Evolutionary conservation across 345 rosid genomes (phyloP), one percentile per base, ranked within the genome.

Genomic region (Arabis alpina): DNA sequence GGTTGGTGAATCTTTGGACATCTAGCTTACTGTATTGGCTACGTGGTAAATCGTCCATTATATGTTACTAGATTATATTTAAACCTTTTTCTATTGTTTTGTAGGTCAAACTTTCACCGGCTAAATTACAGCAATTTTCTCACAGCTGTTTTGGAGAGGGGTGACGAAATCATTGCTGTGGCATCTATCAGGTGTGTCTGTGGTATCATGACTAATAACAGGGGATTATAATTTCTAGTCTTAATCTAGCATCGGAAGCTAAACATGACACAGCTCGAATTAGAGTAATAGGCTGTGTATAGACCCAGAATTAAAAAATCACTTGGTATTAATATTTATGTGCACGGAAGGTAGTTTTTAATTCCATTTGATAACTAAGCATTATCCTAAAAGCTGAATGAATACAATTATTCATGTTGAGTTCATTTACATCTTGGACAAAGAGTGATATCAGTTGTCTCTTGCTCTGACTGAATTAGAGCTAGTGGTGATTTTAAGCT

Each of bases 21-120:
- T 41, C 37, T 48, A 63, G 7, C 24, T 54, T 28, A 48, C 34
- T 0, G 12, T 39, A 64, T 10, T 67, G 52, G 34, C 30, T 19
- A 28, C 42, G 27, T 42, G 53, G 48, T 67, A 13, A 51, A 37
- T 27, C 24, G 54, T 43, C 11, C 37, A 5, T 19, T 19, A 19
- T 42, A 6, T 24, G 52, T 15, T 13, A 56, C 42, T 44, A 50
- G 23, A 51, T 27, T 69, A 39, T 47, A 42, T 40, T 25, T 55
- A 48, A 13, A 55, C 23, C 60, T 54, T 60, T 50, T 63, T 66
- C 8, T 48, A 41, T 19, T 76, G 36, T 71, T 71, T 72, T 68
- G 76, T 76, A 94, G 99, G 80, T 94, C 99, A 64, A 94, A 91
- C 81, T 88, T 88, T 76, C 83, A 83, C 48, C 84, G 99, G 66